These are phyloP conservation scores for Fusarium foetens DNA, from an alignment of 2,329 filamentous ascomycete species.

Conservation along the genomic window DNA sequence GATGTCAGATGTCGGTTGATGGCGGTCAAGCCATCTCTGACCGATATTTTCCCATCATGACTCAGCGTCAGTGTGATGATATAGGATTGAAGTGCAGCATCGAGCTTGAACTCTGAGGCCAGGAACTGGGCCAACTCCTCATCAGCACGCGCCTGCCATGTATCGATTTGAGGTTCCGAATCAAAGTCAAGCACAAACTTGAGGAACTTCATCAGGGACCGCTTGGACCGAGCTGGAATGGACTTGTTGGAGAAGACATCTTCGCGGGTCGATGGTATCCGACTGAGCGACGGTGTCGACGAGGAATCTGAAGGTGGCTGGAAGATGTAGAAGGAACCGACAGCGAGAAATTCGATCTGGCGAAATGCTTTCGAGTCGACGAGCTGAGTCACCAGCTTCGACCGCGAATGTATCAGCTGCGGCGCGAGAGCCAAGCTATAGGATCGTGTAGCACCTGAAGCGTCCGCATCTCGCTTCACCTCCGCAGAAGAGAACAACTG, in stretches of 20 bases:
- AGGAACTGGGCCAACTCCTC: constrained; percentile 69
- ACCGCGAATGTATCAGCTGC: constrained; percentile 86
- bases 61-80: constrained; percentile 77
- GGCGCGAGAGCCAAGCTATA: constrained; percentile 89
- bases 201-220: constrained; percentile 90
- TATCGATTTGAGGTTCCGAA: constrained; percentile 61
- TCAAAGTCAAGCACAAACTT: constrained; percentile 84
- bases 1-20: constrained; percentile 86
- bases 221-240: constrained; percentile 83
- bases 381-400: constrained; percentile 78
- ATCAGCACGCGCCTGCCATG: constrained; percentile 68
- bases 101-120: constrained; percentile 71
- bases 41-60: constrained; percentile 70
- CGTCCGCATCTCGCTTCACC: constrained; percentile 52
- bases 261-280: constrained; percentile 89
- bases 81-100: constrained; percentile 71
- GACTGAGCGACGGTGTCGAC: constrained; percentile 60
- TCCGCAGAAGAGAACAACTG: constrained; percentile 45
- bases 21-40: constrained; percentile 72
- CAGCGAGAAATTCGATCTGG: constrained; percentile 92
- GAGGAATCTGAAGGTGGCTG: constrained; percentile 50
- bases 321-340: constrained; percentile 91
- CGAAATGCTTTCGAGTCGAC: constrained; percentile 90
- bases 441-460: constrained; percentile 72
- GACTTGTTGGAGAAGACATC: constrained; percentile 85